Base-by-base conservation (phyloP, 2,329 filamentous ascomycete species). In the Scleromitrula shiraiana region DNA sequence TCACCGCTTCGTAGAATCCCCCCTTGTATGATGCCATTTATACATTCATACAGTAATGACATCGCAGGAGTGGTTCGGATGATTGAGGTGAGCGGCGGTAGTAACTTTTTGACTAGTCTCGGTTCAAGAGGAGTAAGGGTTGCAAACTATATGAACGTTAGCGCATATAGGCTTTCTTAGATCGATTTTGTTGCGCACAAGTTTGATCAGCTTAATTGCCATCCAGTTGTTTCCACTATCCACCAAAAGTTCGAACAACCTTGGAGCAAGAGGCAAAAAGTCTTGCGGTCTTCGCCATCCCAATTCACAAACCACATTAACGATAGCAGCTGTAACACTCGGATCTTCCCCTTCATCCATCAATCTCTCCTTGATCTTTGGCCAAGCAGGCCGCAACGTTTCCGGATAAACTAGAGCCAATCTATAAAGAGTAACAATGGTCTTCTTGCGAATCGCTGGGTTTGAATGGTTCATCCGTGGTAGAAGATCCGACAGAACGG, bases 161-260 rank as follows among this genome's bases (percentile, higher is more conserved):
- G 39, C n/a, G n/a, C n/a, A n/a, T 30, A 88, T 88, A 73, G 95
- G 95, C 80, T 89, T 62, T 1, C 24, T 64, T 26, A 4, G 68
- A 50, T 45, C 19, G 15, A 15, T 47, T 27, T 8, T 19, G 12
- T 24, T 30, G 70, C 78, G 57, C 66, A 91, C 88, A 54, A 98
- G 76, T 69, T 98, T 98, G 65, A 98, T 97, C 53, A 98, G 80
- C 66, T 98, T 98, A 64, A 98, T 98, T 50, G 90, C 90, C 91
- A 98, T 97, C 93, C 93, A 98, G 67, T 98, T 98, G 67, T 98
- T 97, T 30, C 85, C 85, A 48, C 89, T 84, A 52, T 94, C 85
- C 10, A 96, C 90, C 22, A 98, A 72, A 15, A 98, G 75, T 63
- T 96, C 90, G 60, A 97, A 98, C 22, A 98, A 69, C 50, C 93